Base-by-base conservation (phyloP, 306 rosid genomes). In the Cercis canadensis region DNA sequence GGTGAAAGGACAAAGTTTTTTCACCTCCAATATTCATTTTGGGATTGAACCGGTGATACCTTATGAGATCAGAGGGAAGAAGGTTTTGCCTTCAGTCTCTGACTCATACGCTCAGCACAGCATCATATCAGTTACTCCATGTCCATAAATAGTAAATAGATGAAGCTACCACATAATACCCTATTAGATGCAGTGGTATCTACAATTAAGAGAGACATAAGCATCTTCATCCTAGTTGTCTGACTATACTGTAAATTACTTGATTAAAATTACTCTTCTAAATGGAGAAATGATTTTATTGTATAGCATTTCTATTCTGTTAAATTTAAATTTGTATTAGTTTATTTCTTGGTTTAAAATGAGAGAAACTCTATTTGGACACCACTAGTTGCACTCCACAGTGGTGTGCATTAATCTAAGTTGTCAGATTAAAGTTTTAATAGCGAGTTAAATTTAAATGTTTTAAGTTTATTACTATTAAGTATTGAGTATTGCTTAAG, bases 61-160 rank as follows among this genome's bases (percentile, higher is more conserved):
- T 82, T 73, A 53, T 78, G 82, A 82, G 80, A 78, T 67, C 79
- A 66, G 96, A 88, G 98, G 89, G 97, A 92, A 92, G 98, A 90
- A 90, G 98, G 92, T 87, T 75, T 82, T 79, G 82, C 83, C 91
- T 92, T 90, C 98, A 92, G 98, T 76, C 92, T 92, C 92, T 87
- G 76, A 70, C 80, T 78, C 87, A 56, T 74, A 40, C 78, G 58
- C 80, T 77, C 79, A 59, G 59, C 78, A 72, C 41, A 63, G 69
- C 62, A 64, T 67, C 31, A 56, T 60, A 72, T 69, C 76, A 32
- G 73, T 72, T 55, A 57, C 40, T 39, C 70, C 60, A 49, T 80
- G 92, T 89, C 81, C 73, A 84, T 81, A 85, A 47, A 62, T 83
- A 81, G 89, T 74, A 70, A 56, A 83, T 77, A 83, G 88, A 63